These are phyloP conservation scores for Nakazawaea ernobii DNA, from an alignment of 805 yeast species.

Conservation along the genomic window DNA sequence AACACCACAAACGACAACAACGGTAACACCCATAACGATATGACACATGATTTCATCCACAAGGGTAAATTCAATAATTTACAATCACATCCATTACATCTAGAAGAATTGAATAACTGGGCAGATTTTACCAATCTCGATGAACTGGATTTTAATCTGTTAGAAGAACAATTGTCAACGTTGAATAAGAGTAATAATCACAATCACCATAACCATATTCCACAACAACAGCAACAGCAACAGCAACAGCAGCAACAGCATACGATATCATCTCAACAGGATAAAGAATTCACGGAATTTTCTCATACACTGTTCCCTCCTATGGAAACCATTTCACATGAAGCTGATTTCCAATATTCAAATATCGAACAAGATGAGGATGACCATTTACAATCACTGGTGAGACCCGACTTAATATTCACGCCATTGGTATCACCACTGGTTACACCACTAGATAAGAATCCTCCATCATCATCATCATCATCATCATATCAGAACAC, in stretches of 20 bases:
- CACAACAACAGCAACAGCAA: not conserved
- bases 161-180: slow-evolving; percentile 6
- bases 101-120: slow-evolving; percentile 3
- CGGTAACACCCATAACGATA: not conserved
- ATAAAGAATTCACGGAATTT: slow-evolving; percentile 9
- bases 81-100: not conserved
- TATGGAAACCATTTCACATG: not conserved
- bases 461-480: not conserved
- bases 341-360: not conserved
- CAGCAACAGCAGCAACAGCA: not conserved
- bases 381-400: slow-evolving; percentile 11
- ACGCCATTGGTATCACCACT: slow-evolving; percentile 79
- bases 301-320: slow-evolving; percentile 10
- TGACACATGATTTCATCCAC: not conserved
- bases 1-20: not conserved
- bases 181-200: not conserved
- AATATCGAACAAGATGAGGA: not conserved
- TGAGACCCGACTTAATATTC: slow-evolving; percentile 56
- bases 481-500: not conserved
- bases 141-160: slow-evolving; percentile 7
- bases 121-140: slow-evolving; percentile 5
- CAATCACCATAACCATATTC: not conserved
- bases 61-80: not conserved
- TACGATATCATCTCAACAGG: not conserved
- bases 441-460: slow-evolving; percentile 52